A percentile compares a stretch with the other conserved stretches of the same genome.
Conservation (phyloP, 2,329 filamentous ascomycete genomes). For the Xylaria sp. region DNA sequence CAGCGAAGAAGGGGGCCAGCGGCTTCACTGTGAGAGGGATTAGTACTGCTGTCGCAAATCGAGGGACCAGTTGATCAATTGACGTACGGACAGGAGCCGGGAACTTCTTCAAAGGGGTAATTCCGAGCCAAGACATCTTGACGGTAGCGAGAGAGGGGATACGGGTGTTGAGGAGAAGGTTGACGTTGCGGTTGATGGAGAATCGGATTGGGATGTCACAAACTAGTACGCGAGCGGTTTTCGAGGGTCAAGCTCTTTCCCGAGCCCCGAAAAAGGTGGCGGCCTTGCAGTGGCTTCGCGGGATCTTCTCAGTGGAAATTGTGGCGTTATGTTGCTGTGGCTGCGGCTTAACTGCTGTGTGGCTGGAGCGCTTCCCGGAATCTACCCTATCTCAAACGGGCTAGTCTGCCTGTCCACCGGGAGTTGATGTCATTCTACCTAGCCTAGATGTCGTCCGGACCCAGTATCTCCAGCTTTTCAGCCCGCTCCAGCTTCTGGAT, state of each 20-base stretch:
- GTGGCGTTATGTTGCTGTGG: conserved; percentile 9
- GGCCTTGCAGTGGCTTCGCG: conserved; percentile 17
- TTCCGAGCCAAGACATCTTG: conserved; percentile 80
- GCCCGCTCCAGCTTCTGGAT: conserved; percentile 9
- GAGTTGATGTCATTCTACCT: conserved; percentile 32
- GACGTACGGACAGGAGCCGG: conserved; percentile 79
- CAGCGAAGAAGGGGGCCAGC: conserved; percentile 92
- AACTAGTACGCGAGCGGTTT: conserved; percentile 49
- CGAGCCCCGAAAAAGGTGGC: conserved; percentile 29
- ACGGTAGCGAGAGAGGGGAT: conserved; percentile 49
- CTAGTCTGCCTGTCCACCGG: not conserved
- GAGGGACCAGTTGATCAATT: conserved; percentile 47
- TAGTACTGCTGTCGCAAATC: conserved; percentile 38
- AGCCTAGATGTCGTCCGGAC: not conserved
- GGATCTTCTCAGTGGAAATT: not conserved
- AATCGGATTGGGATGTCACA: conserved; percentile 26
- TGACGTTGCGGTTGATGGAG: conserved; percentile 38
- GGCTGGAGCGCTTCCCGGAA: conserved; percentile 1
- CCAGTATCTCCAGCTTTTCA: conserved; percentile 7
- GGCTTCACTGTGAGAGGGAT: conserved; percentile 75
- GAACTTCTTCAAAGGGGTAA: conserved; percentile 78
- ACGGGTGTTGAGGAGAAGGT: conserved; percentile 52
- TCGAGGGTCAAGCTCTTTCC: conserved; percentile 42
- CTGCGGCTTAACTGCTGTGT: not conserved
- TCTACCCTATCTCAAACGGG: conserved; percentile 6